Percentiles rank a stretch among this genome's conserved stretches.
These are phyloP conservation scores for Alternaria triticina DNA, from an alignment of 2,329 filamentous ascomycete species.

Conservation along the genomic window DNA sequence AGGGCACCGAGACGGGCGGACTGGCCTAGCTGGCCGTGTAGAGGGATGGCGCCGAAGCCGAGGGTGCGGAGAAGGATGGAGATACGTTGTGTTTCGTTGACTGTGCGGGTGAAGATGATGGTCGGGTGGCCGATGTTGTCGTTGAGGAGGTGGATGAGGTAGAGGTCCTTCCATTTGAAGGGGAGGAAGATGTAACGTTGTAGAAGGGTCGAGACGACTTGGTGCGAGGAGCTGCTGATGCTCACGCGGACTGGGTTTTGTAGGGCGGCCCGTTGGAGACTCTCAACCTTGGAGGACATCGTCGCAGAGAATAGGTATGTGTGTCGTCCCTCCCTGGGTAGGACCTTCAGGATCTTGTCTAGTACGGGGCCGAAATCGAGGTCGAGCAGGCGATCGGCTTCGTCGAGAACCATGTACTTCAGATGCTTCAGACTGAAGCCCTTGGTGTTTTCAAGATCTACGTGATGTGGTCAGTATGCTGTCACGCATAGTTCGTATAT, in stretches of 20 bases:
- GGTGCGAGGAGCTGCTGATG: constrained; percentile 82
- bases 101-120: constrained; percentile 91
- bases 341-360: constrained; percentile 89
- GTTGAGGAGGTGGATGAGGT: constrained; percentile 84
- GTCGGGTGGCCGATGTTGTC: constrained; percentile 84
- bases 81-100: constrained; percentile 86
- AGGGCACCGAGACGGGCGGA: constrained; percentile 84
- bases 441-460: constrained; percentile 92
- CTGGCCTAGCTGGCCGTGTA: constrained; percentile 92
- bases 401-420: constrained; percentile 93
- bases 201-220: constrained; percentile 86
- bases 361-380: constrained; percentile 92
- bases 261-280: constrained; percentile 85
- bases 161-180: constrained; percentile 83
- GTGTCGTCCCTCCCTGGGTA: constrained; percentile 66
- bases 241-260: constrained; percentile 83
- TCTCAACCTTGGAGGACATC: constrained; percentile 92
- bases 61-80: constrained; percentile 82
- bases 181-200: constrained; percentile 83
- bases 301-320: constrained; percentile 91
- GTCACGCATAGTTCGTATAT: not conserved
- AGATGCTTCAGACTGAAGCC: constrained; percentile 79
- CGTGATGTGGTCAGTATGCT: not conserved
- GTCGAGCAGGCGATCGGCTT: constrained; percentile 89
- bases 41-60: constrained; percentile 87